phyloP scores from a whole-genome alignment of 2,329 filamentous ascomycete genomes.

The Aspergillus spinulosporus region DNA sequence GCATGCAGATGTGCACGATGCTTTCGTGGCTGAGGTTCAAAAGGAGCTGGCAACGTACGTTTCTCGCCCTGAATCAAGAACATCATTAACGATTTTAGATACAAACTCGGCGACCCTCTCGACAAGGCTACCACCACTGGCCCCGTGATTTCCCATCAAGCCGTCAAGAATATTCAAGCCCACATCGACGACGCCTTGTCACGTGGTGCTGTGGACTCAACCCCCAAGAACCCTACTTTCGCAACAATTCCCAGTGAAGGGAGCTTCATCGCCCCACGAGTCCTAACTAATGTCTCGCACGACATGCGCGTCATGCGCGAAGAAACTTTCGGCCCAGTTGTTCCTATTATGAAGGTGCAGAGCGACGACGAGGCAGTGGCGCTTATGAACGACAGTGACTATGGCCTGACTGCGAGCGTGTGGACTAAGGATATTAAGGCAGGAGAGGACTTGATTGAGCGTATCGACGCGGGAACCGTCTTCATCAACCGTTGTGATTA shows the following conservation, averaged over 20 bases:
- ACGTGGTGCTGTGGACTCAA: constrained; percentile 77
- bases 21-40: constrained; percentile 76
- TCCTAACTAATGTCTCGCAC: constrained; percentile 76
- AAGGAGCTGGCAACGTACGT: constrained; percentile 66
- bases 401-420: constrained; percentile 88
- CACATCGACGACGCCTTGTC: constrained; percentile 79
- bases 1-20: constrained; percentile 75
- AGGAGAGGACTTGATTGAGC: constrained; percentile 72
- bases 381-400: constrained; percentile 90
- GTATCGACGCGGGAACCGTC: constrained; percentile 85
- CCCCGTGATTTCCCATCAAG: constrained; percentile 77
- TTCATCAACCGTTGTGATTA: constrained; percentile 92
- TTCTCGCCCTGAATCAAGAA: background rate
- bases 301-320: constrained; percentile 84
- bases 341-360: constrained; percentile 81
- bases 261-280: constrained; percentile 80
- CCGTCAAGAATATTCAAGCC: constrained; percentile 69
- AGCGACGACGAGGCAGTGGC: constrained; percentile 74
- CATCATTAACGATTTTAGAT: constrained; percentile 19
- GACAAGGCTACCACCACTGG: constrained; percentile 74
- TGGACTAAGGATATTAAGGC: constrained; percentile 83
- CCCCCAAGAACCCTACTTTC: constrained; percentile 75
- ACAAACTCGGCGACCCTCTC: constrained; percentile 67
- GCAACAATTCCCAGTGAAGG: constrained; percentile 66
- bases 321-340: constrained; percentile 89